Evolutionary conservation across 176 grass and related monocot species (phyloP).

Genomic region (Juncus inflexus): DNA sequence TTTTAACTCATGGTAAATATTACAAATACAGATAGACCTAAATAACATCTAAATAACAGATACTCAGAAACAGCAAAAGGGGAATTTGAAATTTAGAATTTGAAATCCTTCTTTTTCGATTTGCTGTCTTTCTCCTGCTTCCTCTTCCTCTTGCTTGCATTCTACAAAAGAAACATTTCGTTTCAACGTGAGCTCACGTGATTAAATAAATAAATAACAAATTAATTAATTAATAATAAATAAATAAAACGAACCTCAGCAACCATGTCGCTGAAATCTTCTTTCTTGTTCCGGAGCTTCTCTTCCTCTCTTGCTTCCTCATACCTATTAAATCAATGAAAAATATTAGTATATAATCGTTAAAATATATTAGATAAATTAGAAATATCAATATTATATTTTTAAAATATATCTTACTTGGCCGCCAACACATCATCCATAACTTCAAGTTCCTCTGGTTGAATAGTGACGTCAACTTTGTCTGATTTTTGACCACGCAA

Average conservation of each 20-base stretch:
- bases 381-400: neutral
- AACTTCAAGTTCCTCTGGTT: slow-evolving; percentile 86
- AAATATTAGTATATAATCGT: slow-evolving; percentile 6
- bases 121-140: slow-evolving; percentile 85
- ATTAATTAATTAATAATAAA: neutral
- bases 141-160: slow-evolving; percentile 82
- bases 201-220: neutral
- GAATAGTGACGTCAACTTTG: slow-evolving; percentile 98
- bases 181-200: neutral
- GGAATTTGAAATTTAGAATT: slow-evolving; percentile 45
- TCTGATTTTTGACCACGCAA: slow-evolving; percentile 89
- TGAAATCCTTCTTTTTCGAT: slow-evolving; percentile 97
- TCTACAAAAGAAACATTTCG: slow-evolving; percentile 38
- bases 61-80: slow-evolving; percentile 2
- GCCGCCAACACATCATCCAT: slow-evolving; percentile 98
- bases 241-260: slow-evolving; percentile 46
- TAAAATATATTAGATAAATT: neutral
- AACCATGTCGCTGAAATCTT: slow-evolving; percentile 99
- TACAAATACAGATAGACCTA: slow-evolving; percentile 23
- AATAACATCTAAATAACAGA: neutral
- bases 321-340: slow-evolving; percentile 41
- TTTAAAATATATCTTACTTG: slow-evolving; percentile 51
- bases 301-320: slow-evolving; percentile 86
- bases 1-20: neutral
- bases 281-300: slow-evolving; percentile 87